Base-by-base conservation (phyloP, 805 yeast species). In the Candida methanosorbosa region DNA sequence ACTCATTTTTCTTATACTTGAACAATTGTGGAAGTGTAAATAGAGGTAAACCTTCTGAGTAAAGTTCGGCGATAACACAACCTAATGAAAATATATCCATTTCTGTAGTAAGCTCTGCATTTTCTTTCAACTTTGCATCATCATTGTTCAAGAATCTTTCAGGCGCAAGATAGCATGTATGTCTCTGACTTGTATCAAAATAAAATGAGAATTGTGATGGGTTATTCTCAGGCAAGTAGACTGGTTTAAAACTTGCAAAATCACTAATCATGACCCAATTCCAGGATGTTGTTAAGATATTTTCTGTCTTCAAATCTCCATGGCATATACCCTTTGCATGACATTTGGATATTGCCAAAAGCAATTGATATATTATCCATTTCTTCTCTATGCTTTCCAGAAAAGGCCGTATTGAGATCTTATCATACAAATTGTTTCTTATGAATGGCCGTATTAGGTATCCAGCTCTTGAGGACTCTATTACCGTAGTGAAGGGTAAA, bases 291-390 rank as follows among this genome's bases (percentile, higher is more conserved):
- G 87, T 78, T 35, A 92, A 59, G 12, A 92, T 71, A 55, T 92
- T 92, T 56, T 92, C 98, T 0, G 90, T 66, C 59, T 92, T 88
- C 41, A 92, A 68, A 61, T 92, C 97, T 6, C 98, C 97, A 56
- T 92, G 98, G 36, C 62, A 71, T 4, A 87, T 66, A 9, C 63
- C 69, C 14, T 62, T 49, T 5, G 61, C 63, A 52, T 92, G 97
- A 37, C 88, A 67, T 33, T 72, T 70, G 1, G 67, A 61, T 23
- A 88, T 46, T 0, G 80, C 72, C n/a, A 67, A 63, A 20, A 92
- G 52, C 37, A 90, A 56, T 56, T 92, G 98, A 50, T 76, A 92
- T 4, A 78, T 74, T 24, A 90, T 68, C 82, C 96, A 92, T 43
- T 70, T 70, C 54, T 86, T 81, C 54, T 92, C 97, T 26, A 81